A percentile compares a stretch with the other conserved stretches of the same genome.
Conservation (phyloP, 495 filamentous ascomycete genomes). For the Ramalina intermedia region DNA sequence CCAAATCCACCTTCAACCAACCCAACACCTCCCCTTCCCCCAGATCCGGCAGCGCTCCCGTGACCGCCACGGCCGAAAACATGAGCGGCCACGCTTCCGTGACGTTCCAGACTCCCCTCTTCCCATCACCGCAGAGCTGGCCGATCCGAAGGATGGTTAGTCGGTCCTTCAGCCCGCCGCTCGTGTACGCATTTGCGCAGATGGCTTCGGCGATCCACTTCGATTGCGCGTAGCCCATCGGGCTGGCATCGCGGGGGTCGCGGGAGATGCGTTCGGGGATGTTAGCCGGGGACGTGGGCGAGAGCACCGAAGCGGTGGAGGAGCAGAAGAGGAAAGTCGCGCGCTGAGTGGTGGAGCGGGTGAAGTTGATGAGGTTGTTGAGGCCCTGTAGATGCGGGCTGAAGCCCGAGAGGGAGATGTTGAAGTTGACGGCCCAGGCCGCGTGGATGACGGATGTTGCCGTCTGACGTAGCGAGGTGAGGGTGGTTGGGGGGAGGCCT, state of each 20-base stretch:
- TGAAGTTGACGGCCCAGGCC: slow-evolving; percentile 66
- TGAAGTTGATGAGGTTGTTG: slow-evolving; percentile 39
- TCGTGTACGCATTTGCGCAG: slow-evolving; percentile 18
- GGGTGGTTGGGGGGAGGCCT: slow-evolving; percentile 26
- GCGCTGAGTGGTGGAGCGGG: slow-evolving; percentile 22
- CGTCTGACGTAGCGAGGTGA: slow-evolving; percentile 24
- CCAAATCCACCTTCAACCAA: slow-evolving; percentile 45
- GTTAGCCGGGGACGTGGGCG: slow-evolving; percentile 13
- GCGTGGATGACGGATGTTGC: slow-evolving; percentile 43
- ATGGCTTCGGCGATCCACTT: slow-evolving; percentile 52
- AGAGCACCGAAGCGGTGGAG: slow-evolving; percentile 31
- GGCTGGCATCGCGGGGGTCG: slow-evolving; percentile 25
- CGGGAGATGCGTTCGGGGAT: slow-evolving; percentile 35
- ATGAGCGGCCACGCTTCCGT: slow-evolving; percentile 51
- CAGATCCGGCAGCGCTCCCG: slow-evolving; percentile 38
- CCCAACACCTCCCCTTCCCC: slow-evolving; percentile 26
- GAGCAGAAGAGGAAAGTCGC: slow-evolving; percentile 45
- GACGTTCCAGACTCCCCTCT: slow-evolving; percentile 44
- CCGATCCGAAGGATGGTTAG: slow-evolving; percentile 38
- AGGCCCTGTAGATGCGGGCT: slow-evolving; percentile 40
- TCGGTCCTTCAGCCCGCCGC: slow-evolving; percentile 13
- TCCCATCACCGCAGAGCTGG: slow-evolving; percentile 41
- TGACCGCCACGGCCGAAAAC: slow-evolving; percentile 30
- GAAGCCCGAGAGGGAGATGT: slow-evolving; percentile 43
- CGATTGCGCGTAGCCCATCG: slow-evolving; percentile 44